phyloP scores from a whole-genome alignment of 306 rosid genomes.

The Medicago truncatula region DNA sequence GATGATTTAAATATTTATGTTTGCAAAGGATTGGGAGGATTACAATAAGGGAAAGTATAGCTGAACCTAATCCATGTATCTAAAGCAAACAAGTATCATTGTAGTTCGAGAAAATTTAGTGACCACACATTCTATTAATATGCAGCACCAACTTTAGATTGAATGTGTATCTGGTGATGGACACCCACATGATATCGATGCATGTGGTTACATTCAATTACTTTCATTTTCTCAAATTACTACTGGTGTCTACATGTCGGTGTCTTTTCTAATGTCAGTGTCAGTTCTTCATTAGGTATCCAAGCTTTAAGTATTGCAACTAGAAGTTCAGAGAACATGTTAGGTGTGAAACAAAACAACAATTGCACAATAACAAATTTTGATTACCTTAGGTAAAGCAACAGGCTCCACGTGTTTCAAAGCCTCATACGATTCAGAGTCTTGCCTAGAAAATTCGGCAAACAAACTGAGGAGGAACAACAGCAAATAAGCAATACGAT shows the following conservation, averaged over 20 bases:
- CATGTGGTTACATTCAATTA: neutral
- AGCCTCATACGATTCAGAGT: slow-evolving; percentile 48
- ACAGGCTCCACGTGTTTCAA: slow-evolving; percentile 61
- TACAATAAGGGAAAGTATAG: slow-evolving; percentile 12
- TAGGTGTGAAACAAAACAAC: slow-evolving; percentile 23
- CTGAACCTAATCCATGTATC: neutral
- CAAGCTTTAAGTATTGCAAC: slow-evolving; percentile 14
- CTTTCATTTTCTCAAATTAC: neutral
- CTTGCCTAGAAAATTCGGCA: slow-evolving; percentile 61
- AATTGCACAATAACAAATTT: slow-evolving; percentile 1
- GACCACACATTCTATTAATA: neutral
- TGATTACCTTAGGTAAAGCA: slow-evolving; percentile 69
- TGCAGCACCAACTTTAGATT: neutral
- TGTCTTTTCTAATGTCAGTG: neutral
- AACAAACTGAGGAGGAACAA: slow-evolving; percentile 53
- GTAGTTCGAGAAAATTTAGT: neutral
- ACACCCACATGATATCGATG: too few relatives aligned
- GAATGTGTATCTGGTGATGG: neutral
- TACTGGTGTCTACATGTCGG: neutral
- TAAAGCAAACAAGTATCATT: slow-evolving; percentile 28
- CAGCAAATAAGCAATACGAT: slow-evolving; percentile 29
- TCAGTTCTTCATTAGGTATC: neutral
- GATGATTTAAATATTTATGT: slow-evolving; percentile 6
- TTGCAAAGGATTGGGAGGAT: slow-evolving; percentile 9
- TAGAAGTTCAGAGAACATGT: neutral